Percentiles rank a stretch among this genome's conserved stretches.
Conservation (phyloP, 2,329 filamentous ascomycete species). For the Cordyceps pruinosa region DNA sequence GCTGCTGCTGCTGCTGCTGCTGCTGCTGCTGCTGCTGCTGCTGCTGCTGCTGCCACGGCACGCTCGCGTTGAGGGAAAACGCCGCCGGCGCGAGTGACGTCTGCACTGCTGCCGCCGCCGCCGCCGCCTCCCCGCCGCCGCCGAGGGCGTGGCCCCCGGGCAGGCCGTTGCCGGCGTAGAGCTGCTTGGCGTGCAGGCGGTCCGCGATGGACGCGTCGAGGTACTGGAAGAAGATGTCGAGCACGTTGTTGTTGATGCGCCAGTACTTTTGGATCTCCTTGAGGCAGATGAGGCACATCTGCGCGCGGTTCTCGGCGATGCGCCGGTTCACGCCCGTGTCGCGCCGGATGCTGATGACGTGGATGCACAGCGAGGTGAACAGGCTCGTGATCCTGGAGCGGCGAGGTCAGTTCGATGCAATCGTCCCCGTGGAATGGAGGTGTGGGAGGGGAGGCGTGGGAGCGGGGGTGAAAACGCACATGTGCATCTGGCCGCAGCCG, state of each 20-base stretch:
- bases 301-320: conserved; percentile 31
- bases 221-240: conserved; percentile 32
- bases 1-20: neutral
- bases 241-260: conserved; percentile 33
- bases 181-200: conserved; percentile 22
- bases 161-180: neutral
- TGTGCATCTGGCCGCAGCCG: conserved; percentile 32
- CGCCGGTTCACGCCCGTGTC: conserved; percentile 26
- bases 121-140: neutral
- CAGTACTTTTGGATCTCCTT: conserved; percentile 34
- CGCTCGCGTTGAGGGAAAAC: neutral
- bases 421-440: neutral
- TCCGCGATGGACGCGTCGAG: conserved; percentile 31
- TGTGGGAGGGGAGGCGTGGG: neutral
- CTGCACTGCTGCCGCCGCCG: conserved; percentile 5
- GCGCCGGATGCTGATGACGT: conserved; percentile 29
- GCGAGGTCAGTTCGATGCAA: too few relatives aligned
- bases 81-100: neutral
- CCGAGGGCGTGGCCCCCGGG: conserved; percentile 8
- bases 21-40: neutral
- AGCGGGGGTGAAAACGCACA: conserved; percentile 20
- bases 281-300: conserved; percentile 31
- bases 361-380: conserved; percentile 32
- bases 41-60: conserved; percentile 4
- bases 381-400: conserved; percentile 27